Conservation (phyloP, 352 stramenopile species). For the Peronosclerospora sorghi region DNA sequence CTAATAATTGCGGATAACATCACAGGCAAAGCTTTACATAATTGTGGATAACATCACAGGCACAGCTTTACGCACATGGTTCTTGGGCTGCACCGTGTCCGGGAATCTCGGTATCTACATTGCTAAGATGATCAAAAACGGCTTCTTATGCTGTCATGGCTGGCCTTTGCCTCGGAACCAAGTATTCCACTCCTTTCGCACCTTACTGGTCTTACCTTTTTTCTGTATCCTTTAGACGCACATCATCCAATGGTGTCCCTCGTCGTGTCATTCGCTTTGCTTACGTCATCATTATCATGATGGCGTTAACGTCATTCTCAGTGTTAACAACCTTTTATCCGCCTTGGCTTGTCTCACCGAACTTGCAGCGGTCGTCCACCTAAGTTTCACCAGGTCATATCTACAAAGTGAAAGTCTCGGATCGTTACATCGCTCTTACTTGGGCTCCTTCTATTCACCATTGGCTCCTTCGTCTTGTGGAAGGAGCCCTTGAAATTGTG, state of each 20-base stretch:
- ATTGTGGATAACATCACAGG: conserved; percentile 43
- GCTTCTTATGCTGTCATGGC: conserved; percentile 71
- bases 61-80: conserved; percentile 56
- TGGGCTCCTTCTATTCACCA: conserved; percentile 39
- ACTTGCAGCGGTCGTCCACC: too few species aligned
- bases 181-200: conserved; percentile 30
- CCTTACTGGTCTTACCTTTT: conserved; percentile 7
- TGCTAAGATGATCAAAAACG: conserved; percentile 72
- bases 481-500: conserved; percentile 75
- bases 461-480: conserved; percentile 61
- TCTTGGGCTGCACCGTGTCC: conserved; percentile 63
- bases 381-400: conserved; percentile 68
- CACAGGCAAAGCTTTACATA: conserved; percentile 61
- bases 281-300: conserved; percentile 68
- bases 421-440: conserved; percentile 36
- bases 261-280: conserved; percentile 57
- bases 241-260: conserved; percentile 46
- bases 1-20: conserved; percentile 54
- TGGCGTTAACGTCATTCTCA: conserved; percentile 76
- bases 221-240: conserved; percentile 23
- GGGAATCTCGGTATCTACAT: conserved; percentile 77
- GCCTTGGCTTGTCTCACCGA: too few species aligned
- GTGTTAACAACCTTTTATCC: conserved; percentile 73
- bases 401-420: conserved; percentile 59
- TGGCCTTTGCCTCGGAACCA: conserved; percentile 55